Conservation (phyloP, 352 stramenopile genomes). For the Pythium guiyangense region DNA sequence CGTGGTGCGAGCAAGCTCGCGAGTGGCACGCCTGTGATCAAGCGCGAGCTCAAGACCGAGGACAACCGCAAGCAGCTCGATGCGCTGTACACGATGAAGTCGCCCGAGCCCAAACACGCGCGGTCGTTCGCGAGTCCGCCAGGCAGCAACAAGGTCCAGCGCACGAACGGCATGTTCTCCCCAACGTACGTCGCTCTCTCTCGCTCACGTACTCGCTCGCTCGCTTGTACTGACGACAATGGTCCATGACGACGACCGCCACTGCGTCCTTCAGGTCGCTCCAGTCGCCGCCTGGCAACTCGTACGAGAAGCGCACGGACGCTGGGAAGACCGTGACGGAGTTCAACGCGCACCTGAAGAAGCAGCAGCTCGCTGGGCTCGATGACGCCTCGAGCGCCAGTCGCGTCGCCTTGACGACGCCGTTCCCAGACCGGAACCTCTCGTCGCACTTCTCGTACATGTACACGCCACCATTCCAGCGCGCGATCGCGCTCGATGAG, state of each 20-base stretch:
- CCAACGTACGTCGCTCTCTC: constrained; percentile 45
- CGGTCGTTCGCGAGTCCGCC: constrained; percentile 55
- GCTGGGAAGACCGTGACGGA: constrained; percentile 74
- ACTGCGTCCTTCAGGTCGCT: too few species aligned
- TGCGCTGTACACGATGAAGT: constrained; percentile 70
- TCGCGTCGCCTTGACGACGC: constrained; percentile 22
- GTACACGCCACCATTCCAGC: constrained; percentile 81
- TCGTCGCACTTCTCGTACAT: constrained; percentile 62
- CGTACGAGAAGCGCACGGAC: constrained; percentile 74
- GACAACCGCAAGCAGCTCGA: constrained; percentile 41
- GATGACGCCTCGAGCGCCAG: constrained; percentile 3
- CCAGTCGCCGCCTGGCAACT: constrained; percentile 62
- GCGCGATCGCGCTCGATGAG: constrained; percentile 70
- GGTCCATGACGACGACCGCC: neutral
- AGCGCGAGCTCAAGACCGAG: constrained; percentile 55
- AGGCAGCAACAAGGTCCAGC: constrained; percentile 55
- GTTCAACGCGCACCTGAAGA: constrained; percentile 74
- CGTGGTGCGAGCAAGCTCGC: constrained; percentile 40
- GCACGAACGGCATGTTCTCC: constrained; percentile 71
- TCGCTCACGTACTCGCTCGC: neutral
- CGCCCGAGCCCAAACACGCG: constrained; percentile 62
- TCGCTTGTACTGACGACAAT: neutral
- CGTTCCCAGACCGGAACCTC: constrained; percentile 63
- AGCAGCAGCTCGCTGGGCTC: constrained; percentile 32
- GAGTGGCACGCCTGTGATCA: constrained; percentile 49